Base-by-base conservation (phyloP, 106 monocot genomes). In the Dendrobium officinale region DNA sequence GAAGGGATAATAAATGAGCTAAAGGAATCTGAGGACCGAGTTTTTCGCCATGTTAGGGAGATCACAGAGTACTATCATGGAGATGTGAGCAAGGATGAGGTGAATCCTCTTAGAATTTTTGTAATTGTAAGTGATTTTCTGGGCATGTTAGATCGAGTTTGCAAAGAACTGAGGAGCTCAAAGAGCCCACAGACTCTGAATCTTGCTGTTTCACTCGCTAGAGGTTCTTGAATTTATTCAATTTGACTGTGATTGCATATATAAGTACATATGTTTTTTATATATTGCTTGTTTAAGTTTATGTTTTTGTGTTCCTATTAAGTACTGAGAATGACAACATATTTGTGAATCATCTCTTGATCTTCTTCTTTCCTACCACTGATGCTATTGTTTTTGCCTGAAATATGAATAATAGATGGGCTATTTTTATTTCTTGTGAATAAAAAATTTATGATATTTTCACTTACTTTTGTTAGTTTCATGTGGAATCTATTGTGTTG, bases 61-160 rank as follows among this genome's bases (percentile, higher is more conserved):
- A 91, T 89, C 68, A 88, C 95, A 0, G 95, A 93, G 80, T 95
- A 95, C 72, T 95, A 89, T 78, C 95, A 95, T 78, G 93, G 93
- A 16, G 86, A 91, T 61, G 83, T 85, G 27, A 79, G 92, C 79
- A 89, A 88, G 83, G 95, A 93, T 4, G 92, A 95, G 81, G 85
- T 78, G 0, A 92, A 88, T 59, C 93, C 89, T 16, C 89, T 93
- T 61, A 78, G 86, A 29, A 93, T 93, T 41, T 93, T 93, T 27
- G 86, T 89, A 4, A 86, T 93, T 24, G 91, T 93, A 61, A 91
- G 91, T 77, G 93, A 93, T 68, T 93, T 93, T 73, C 83, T 93
- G 55, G 81, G 74, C 4, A 88, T 89, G 88, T 78, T 93, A 45
- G 93, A 93, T 82, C 77, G 88, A 82, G 83, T 89, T 9, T 93